Evolutionary conservation across 2,329 filamentous ascomycete species (phyloP).

Genomic region (Tolypocladium pustulatum): DNA sequence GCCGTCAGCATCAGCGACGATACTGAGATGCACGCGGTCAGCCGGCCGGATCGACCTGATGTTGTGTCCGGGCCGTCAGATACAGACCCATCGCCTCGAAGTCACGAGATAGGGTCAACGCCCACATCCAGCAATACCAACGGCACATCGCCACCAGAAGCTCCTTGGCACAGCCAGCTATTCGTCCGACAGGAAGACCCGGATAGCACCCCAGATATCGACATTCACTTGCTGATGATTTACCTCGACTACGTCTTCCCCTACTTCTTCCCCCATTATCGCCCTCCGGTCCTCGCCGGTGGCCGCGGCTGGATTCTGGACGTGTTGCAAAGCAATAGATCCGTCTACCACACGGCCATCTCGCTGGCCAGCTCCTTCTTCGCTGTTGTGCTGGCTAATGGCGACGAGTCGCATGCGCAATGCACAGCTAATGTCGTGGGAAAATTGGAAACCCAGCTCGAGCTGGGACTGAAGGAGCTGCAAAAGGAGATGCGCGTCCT

Average conservation of each 20-base stretch:
- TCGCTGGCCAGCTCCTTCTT: conserved; percentile 49
- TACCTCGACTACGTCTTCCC: conserved; percentile 54
- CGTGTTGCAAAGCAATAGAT: conserved; percentile 43
- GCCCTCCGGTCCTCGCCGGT: conserved; percentile 42
- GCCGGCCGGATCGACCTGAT: conserved; percentile 1
- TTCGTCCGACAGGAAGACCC: conserved; percentile 11
- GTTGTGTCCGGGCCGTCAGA: conserved; percentile 15
- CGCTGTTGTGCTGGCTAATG: conserved; percentile 29
- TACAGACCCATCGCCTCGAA: conserved; percentile 13
- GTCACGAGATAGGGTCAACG: conserved; percentile 13
- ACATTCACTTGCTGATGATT: conserved; percentile 39
- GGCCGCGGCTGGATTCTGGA: conserved; percentile 51
- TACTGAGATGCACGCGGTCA: conserved; percentile 4
- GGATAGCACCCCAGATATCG: conserved; percentile 13
- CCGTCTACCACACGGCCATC: conserved; percentile 46
- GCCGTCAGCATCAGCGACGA: conserved; percentile 12
- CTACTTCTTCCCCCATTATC: conserved; percentile 53
- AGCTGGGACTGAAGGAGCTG: conserved; percentile 32
- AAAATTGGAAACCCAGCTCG: conserved; percentile 32
- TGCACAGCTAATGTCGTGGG: conserved; percentile 24
- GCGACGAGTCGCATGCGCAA: conserved; percentile 19
- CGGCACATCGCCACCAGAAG: conserved; percentile 19
- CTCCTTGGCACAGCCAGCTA: conserved; percentile 21
- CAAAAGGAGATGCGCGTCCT: conserved; percentile 29
- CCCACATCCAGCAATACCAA: conserved; percentile 19